Conservation (phyloP, 2,329 filamentous ascomycete genomes). For the Colletotrichum sp. region DNA sequence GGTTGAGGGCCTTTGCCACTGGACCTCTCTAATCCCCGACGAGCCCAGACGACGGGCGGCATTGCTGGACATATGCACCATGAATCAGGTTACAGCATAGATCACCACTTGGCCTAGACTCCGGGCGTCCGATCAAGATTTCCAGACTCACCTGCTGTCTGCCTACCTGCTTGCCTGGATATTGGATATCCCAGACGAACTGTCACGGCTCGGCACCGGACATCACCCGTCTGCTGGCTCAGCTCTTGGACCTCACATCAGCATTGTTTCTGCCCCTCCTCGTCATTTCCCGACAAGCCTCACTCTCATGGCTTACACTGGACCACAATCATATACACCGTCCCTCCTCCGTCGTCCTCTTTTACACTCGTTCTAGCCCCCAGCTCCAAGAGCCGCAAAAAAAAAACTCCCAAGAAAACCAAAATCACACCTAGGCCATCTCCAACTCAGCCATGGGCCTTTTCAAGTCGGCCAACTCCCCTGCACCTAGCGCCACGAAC, state of each 20-base stretch:
- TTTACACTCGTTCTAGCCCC: not conserved
- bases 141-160: not conserved
- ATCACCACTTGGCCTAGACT: slow-evolving; percentile 22
- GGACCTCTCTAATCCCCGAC: not conserved
- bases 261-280: slow-evolving; percentile 7
- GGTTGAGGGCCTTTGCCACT: slow-evolving; percentile 2
- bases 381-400: not conserved
- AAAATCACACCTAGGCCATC: not conserved
- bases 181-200: not conserved
- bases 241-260: not conserved
- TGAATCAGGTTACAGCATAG: slow-evolving; percentile 27
- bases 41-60: slow-evolving; percentile 26
- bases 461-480: slow-evolving; percentile 46
- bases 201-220: slow-evolving; percentile 11
- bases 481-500: slow-evolving; percentile 40
- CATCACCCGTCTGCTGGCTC: not conserved
- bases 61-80: slow-evolving; percentile 38
- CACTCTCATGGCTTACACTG: slow-evolving; percentile 15
- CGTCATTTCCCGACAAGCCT: not conserved
- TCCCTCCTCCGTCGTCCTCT: not conserved
- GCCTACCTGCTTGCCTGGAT: not conserved
- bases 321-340: slow-evolving; percentile 18
- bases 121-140: slow-evolving; percentile 12
- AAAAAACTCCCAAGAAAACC: not conserved
- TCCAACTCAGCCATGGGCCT: slow-evolving; percentile 37